Evolutionary conservation across 345 rosid species (phyloP).

Genomic region (Erysimum cheiranthoides): DNA sequence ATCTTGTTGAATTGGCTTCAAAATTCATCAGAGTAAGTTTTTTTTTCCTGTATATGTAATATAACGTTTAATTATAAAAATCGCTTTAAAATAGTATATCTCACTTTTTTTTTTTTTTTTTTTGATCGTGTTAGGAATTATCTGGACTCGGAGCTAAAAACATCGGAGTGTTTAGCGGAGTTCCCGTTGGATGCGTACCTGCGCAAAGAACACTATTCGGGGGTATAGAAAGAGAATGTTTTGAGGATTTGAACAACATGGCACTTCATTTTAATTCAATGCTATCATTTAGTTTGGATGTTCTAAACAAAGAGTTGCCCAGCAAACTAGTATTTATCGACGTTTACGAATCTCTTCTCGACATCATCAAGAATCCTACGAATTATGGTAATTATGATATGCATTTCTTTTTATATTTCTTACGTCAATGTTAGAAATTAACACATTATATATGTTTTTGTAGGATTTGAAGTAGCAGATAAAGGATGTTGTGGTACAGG

Average conservation of each 20-base stretch:
- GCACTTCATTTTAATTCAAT: conserved; percentile 38
- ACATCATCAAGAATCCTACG: conserved; percentile 28
- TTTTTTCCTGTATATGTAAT: neutral
- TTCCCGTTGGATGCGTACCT: conserved; percentile 38
- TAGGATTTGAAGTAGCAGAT: conserved; percentile 46
- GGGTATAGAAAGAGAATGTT: conserved; percentile 32
- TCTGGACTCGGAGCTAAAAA: conserved; percentile 23
- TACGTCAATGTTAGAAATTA: neutral
- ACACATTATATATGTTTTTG: neutral
- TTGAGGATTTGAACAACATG: conserved; percentile 33
- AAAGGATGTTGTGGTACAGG: conserved; percentile 45
- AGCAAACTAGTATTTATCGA: conserved; percentile 34
- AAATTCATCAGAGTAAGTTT: conserved; percentile 29
- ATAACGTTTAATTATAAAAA: neutral
- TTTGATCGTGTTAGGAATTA: conserved; percentile 21
- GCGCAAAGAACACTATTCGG: conserved; percentile 43
- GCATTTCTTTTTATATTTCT: neutral
- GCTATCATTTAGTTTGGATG: conserved; percentile 35
- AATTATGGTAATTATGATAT: conserved; percentile 28
- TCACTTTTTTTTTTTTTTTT: neutral
- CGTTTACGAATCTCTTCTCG: conserved; percentile 34
- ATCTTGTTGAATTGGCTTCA: conserved; percentile 28
- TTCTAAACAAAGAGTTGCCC: conserved; percentile 16
- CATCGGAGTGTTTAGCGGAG: conserved; percentile 39
- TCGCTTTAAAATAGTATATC: neutral